Conservation (phyloP, 352 stramenopile species). For the Albugo candida region DNA sequence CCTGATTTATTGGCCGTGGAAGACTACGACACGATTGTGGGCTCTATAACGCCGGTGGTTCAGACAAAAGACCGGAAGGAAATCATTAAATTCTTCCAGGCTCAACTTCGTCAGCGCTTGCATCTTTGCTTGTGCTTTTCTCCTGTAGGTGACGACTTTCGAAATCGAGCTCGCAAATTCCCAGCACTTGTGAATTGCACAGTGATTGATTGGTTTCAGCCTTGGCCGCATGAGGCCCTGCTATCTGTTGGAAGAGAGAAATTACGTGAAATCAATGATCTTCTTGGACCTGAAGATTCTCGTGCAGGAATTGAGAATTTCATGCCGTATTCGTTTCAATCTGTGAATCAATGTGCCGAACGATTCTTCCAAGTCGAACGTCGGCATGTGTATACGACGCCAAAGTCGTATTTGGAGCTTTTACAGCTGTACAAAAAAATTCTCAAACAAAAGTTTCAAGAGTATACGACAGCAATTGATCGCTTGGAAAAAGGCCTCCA, state of each 20-base stretch:
- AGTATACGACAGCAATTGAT: slow-evolving; percentile 79
- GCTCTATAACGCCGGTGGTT: slow-evolving; percentile 50
- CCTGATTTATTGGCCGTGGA: slow-evolving; percentile 87
- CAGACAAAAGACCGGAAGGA: slow-evolving; percentile 79
- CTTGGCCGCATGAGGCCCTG: slow-evolving; percentile 86
- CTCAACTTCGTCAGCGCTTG: slow-evolving; percentile 86
- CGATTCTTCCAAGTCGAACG: slow-evolving; percentile 82
- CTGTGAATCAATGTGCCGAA: slow-evolving; percentile 82
- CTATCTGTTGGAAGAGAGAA: slow-evolving; percentile 81
- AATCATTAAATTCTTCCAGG: slow-evolving; percentile 90
- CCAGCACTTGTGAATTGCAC: slow-evolving; percentile 91
- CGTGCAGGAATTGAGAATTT: slow-evolving; percentile 85
- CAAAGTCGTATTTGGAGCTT: slow-evolving; percentile 89
- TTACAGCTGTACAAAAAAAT: slow-evolving; percentile 90
- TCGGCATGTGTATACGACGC: slow-evolving; percentile 88
- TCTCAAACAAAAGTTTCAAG: slow-evolving; percentile 79
- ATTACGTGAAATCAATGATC: slow-evolving; percentile 64
- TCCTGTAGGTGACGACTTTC: slow-evolving; percentile 90
- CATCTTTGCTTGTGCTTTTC: slow-evolving; percentile 91
- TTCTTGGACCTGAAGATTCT: slow-evolving; percentile 65
- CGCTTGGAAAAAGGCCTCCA: slow-evolving; percentile 83
- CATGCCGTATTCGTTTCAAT: slow-evolving; percentile 90
- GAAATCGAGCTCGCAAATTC: slow-evolving; percentile 86
- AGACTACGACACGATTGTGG: slow-evolving; percentile 89
- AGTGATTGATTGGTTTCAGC: slow-evolving; percentile 90